A percentile compares a stretch with the other conserved stretches of the same genome.
phyloP scores from a whole-genome alignment of 2,329 filamentous ascomycete species.

The Xylariaceae sp. region DNA sequence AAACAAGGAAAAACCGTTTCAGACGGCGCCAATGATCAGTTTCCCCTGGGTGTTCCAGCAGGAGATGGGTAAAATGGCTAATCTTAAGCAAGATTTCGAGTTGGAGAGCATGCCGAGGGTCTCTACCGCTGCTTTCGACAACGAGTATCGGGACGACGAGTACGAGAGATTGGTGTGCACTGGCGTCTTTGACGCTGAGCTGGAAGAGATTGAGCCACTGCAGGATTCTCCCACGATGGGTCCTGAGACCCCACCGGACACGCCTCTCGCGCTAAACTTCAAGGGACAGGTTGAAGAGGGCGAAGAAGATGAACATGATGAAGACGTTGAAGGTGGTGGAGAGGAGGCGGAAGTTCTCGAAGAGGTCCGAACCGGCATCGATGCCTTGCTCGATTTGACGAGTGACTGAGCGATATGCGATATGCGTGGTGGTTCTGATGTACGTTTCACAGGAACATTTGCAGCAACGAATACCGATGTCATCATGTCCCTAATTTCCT shows the following conservation, averaged over 20 bases:
- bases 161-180: conserved; percentile 19
- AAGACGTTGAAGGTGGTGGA: conserved; percentile 39
- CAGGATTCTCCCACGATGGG: not conserved
- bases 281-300: not conserved
- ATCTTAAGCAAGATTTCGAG: conserved; percentile 32
- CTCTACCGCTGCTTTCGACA: conserved; percentile 4
- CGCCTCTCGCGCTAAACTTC: not conserved
- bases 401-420: not conserved
- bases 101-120: conserved; percentile 20
- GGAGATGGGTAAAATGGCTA: conserved; percentile 67
- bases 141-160: conserved; percentile 16
- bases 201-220: not conserved
- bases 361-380: conserved; percentile 34
- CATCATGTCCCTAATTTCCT: too few relatives aligned
- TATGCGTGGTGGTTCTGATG: too few relatives aligned
- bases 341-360: conserved; percentile 39
- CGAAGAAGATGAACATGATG: conserved; percentile 34
- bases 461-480: too few relatives aligned
- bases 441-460: not conserved
- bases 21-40: conserved; percentile 62
- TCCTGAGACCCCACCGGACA: conserved; percentile 13
- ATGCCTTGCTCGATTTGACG: conserved; percentile 16
- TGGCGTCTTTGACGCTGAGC: conserved; percentile 11
- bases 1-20: conserved; percentile 36
- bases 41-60: conserved; percentile 89